Percentiles rank a stretch among this genome's conserved stretches.
Conservation (phyloP, 768 basidiomycete genomes). For the Austroboletus eburneus region DNA sequence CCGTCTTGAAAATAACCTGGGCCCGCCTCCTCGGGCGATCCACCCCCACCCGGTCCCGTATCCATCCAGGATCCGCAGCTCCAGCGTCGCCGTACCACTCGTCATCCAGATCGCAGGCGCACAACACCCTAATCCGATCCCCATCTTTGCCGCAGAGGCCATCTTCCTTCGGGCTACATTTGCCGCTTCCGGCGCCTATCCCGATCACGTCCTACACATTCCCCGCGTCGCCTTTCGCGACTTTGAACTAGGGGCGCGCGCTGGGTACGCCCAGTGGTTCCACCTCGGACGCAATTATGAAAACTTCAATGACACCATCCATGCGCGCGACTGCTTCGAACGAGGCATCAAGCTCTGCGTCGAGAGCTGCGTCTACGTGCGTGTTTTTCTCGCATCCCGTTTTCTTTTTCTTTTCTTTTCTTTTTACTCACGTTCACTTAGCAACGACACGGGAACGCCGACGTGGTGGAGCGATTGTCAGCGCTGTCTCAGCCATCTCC, state of each 20-base stretch:
- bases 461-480: slow-evolving; percentile 69
- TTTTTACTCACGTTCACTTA: neutral
- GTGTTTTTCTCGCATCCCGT: too few species aligned
- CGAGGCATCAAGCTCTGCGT: slow-evolving; percentile 72
- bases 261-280: slow-evolving; percentile 83
- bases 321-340: slow-evolving; percentile 85
- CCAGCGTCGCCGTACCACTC: slow-evolving; percentile 54
- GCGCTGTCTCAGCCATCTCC: slow-evolving; percentile 64
- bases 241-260: slow-evolving; percentile 78
- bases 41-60: slow-evolving; percentile 45
- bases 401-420: too few species aligned
- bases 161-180: slow-evolving; percentile 73
- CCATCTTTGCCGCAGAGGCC: slow-evolving; percentile 60
- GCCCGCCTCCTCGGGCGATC: slow-evolving; percentile 46
- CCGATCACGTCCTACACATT: slow-evolving; percentile 58
- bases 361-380: slow-evolving; percentile 77
- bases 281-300: slow-evolving; percentile 90
- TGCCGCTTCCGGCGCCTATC: slow-evolving; percentile 68
- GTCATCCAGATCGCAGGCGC: slow-evolving; percentile 53
- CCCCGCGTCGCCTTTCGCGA: slow-evolving; percentile 83
- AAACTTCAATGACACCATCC: slow-evolving; percentile 66
- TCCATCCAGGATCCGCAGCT: slow-evolving; percentile 59
- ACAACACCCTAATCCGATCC: slow-evolving; percentile 33
- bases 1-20: slow-evolving; percentile 68
- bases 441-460: slow-evolving; percentile 80